Evolutionary conservation across 768 basidiomycete genomes (phyloP).

Genomic region (Mycena haematopus): DNA sequence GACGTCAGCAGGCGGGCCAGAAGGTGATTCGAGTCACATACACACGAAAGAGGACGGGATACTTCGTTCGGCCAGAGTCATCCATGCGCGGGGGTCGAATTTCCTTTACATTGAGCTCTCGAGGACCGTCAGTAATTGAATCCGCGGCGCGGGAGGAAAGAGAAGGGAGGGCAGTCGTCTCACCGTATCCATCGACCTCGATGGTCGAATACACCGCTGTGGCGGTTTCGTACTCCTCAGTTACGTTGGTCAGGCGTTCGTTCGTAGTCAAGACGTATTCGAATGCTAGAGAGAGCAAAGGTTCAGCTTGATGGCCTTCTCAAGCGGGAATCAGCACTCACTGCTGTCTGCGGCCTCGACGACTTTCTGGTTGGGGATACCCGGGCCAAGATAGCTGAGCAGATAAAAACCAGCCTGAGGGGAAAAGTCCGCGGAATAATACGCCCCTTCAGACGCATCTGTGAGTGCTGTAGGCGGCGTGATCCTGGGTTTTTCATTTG

Average conservation of each 20-base stretch:
- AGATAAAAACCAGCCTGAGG: conserved; percentile 87
- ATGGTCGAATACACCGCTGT: conserved; percentile 75
- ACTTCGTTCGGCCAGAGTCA: conserved; percentile 92
- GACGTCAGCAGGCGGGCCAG: conserved; percentile 15
- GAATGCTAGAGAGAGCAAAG: conserved; percentile 50
- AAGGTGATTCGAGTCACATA: conserved; percentile 42
- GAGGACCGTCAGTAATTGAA: conserved; percentile 30
- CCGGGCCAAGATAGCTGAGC: conserved; percentile 80
- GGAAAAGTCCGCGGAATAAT: conserved; percentile 77
- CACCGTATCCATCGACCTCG: conserved; percentile 82
- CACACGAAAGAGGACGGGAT: conserved; percentile 92
- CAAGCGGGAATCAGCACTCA: conserved; percentile 33
- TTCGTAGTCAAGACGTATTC: conserved; percentile 77
- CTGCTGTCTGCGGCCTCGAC: conserved; percentile 56
- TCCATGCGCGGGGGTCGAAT: conserved; percentile 93
- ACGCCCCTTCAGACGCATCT: conserved; percentile 50
- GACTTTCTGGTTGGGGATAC: conserved; percentile 87
- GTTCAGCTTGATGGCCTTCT: conserved; percentile 8
- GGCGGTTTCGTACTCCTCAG: conserved; percentile 73
- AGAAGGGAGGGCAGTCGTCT: conserved; percentile 32
- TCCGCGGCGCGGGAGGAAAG: conserved; percentile 7
- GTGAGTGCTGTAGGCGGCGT: conserved; percentile 56
- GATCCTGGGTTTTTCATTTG: conserved; percentile 47
- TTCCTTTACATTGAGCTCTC: conserved; percentile 91
- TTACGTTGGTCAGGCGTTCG: conserved; percentile 63